Base-by-base conservation (phyloP, 768 basidiomycete genomes). In the Lactarius akahatsu region DNA sequence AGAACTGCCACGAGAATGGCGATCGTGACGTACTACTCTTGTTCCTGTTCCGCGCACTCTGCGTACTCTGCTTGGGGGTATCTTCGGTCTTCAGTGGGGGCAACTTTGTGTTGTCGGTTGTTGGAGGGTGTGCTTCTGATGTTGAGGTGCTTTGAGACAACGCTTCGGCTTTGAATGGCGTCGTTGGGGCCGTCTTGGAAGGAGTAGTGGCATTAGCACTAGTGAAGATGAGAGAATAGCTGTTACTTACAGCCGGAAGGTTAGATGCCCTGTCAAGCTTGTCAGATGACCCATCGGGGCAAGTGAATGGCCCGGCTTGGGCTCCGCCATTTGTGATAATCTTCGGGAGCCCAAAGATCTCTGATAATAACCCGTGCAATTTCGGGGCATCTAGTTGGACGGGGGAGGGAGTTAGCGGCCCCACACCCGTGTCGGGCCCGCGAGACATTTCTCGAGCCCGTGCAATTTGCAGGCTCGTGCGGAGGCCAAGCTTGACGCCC, bases 401-500 rank as follows among this genome's bases (percentile, higher is more conserved):
- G 2, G 66, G 57, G 2, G 62, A 63, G 2, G 69, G 63, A 2
- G 57, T 64, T 20, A 63, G 50, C 8, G 43, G 32, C 1, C 67
- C 62, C 6, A 23, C 58, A 8, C 59, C 62, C 1, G 61, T 56
- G 20, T 57, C 52, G 18, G 62, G 68, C 1, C 70, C 65, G n/a
- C 69, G 66, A 4, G 69, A 64, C 43, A 36, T 72, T 65, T 82
- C 81, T 23, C 80, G 77, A 1, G 79, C 78, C 32, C 73, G 74
- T 34, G 78, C 79, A 41, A 82, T 64, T 16, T 76, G 77, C 16
- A 78, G 65, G 3, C 77, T 72, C 0, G 78, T 78, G 64, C 78
- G 75, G 68, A 77, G 72, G 0, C 82, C 81, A 26, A 85, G 77
- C 40, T 76, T 76, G 59, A 75, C 71, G 23, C 78, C 82, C 64